Conservation (phyloP, 2,329 filamentous ascomycete genomes). For the Aspergillus arachidicola region DNA sequence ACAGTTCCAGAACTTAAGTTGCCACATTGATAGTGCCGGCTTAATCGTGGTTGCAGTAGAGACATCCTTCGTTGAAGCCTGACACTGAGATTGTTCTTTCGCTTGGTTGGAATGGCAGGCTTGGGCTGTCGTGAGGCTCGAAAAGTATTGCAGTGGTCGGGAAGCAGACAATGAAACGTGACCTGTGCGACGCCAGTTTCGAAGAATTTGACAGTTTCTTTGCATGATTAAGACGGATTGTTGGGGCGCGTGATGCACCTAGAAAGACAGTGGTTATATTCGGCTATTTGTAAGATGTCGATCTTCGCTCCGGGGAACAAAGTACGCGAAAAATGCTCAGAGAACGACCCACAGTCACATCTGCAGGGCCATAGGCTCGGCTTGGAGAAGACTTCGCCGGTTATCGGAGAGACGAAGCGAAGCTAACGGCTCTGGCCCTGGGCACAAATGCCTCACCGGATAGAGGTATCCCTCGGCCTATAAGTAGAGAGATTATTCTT, state of each 20-base stretch:
- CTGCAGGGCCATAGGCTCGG: neutral
- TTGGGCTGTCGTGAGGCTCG: neutral
- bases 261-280: neutral
- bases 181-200: neutral
- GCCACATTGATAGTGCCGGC: neutral
- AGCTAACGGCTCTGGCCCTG: neutral
- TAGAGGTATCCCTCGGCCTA: neutral
- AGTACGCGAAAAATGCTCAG: neutral
- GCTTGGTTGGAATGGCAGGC: neutral
- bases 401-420: neutral
- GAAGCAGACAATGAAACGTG: neutral
- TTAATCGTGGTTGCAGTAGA: neutral
- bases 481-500: neutral
- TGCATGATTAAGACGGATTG: too few relatives aligned
- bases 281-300: neutral
- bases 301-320: neutral
- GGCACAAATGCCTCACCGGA: neutral
- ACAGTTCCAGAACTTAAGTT: constrained; percentile 38
- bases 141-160: neutral
- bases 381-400: too few relatives aligned
- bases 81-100: neutral
- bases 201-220: too few relatives aligned
- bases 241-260: neutral
- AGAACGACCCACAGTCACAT: neutral
- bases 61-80: neutral